Evolutionary conservation across 2,329 filamentous ascomycete genomes (phyloP).

Genomic region (Phoma sp.): DNA sequence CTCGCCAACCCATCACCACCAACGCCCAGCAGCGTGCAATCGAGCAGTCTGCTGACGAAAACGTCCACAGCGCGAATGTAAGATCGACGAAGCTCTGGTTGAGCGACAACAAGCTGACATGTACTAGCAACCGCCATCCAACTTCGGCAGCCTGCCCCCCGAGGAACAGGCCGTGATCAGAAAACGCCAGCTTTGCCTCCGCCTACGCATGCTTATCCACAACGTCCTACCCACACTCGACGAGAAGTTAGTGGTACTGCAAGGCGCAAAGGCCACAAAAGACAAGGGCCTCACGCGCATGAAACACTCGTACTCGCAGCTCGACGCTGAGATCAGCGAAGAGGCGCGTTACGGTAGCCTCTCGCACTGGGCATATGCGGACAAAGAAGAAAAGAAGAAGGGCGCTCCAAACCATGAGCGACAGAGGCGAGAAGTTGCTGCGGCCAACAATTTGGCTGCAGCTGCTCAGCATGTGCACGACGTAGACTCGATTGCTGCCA

Average conservation of each 20-base stretch:
- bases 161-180: slow-evolving; percentile 62
- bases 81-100: slow-evolving; percentile 46
- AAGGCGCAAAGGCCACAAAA: slow-evolving; percentile 88
- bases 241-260: slow-evolving; percentile 96
- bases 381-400: slow-evolving; percentile 69
- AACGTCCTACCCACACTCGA: slow-evolving; percentile 90
- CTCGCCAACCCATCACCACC: slow-evolving; percentile 53
- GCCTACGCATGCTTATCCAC: slow-evolving; percentile 77
- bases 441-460: slow-evolving; percentile 70
- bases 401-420: slow-evolving; percentile 70
- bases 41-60: slow-evolving; percentile 39
- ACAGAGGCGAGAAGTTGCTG: slow-evolving; percentile 77
- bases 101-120: slow-evolving; percentile 26
- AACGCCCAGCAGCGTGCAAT: slow-evolving; percentile 34
- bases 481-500: slow-evolving; percentile 78
- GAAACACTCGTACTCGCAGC: slow-evolving; percentile 84
- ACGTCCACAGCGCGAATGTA: slow-evolving; percentile 49
- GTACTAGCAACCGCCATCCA: slow-evolving; percentile 35
- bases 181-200: slow-evolving; percentile 76
- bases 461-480: slow-evolving; percentile 79
- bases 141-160: slow-evolving; percentile 35
- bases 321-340: slow-evolving; percentile 89
- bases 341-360: slow-evolving; percentile 91
- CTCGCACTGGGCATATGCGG: slow-evolving; percentile 94
- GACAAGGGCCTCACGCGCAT: slow-evolving; percentile 83